Conservation (phyloP, 805 yeast genomes). For the Ogataea minuta region DNA sequence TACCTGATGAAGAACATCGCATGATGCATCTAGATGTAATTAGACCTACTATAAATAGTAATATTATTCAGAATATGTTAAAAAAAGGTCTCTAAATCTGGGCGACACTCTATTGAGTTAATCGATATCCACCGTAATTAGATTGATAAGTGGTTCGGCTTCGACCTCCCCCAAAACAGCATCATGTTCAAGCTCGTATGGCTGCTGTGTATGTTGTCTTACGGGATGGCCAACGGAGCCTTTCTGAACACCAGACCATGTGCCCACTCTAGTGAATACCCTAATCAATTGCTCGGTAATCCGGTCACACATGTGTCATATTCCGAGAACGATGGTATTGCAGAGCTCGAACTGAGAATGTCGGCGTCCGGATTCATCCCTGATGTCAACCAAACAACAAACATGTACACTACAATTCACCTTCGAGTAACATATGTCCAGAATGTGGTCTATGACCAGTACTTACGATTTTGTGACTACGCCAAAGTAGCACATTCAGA, state of each 20-base stretch:
- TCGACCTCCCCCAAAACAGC: too few relatives aligned
- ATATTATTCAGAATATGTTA: too few relatives aligned
- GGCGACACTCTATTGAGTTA: too few relatives aligned
- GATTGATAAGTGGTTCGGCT: too few relatives aligned
- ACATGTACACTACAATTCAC: conserved; percentile 48
- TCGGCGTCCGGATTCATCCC: conserved; percentile 30
- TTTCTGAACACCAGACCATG: conserved; percentile 17
- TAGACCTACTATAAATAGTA: too few relatives aligned
- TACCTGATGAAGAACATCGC: conserved; percentile 56
- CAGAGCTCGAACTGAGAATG: conserved; percentile 19
- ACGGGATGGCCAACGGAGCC: conserved; percentile 7
- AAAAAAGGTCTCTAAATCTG: too few relatives aligned
- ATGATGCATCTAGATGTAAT: conserved; percentile 21
- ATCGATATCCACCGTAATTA: too few relatives aligned
- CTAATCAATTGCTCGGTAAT: not conserved
- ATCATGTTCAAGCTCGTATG: not conserved
- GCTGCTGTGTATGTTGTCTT: not conserved
- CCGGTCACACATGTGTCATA: conserved; percentile 24
- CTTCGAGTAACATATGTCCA: conserved; percentile 45
- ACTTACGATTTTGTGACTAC: conserved; percentile 42
- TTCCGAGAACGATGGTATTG: conserved; percentile 8
- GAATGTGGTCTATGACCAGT: conserved; percentile 38
- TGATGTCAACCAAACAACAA: conserved; percentile 46
- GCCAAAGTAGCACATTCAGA: conserved; percentile 19
- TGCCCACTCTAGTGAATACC: not conserved